Conservation (phyloP, 2,329 filamentous ascomycete genomes). For the Botrytis porri region DNA sequence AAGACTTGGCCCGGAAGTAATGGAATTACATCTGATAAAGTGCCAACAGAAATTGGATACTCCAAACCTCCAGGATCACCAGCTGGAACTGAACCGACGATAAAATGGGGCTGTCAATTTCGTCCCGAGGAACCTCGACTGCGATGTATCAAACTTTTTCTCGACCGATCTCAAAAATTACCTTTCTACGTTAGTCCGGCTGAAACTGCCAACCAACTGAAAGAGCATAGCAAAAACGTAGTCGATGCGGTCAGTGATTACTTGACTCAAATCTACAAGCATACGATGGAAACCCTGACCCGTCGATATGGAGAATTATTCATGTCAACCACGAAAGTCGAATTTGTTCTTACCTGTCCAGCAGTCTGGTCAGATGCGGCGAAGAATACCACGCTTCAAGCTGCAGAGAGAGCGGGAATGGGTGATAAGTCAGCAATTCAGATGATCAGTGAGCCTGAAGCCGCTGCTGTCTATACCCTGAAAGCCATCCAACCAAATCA, state of each 20-base stretch:
- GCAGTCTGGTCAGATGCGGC: conserved; percentile 83
- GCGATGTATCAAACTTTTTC: conserved; percentile 80
- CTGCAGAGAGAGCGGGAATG: conserved; percentile 76
- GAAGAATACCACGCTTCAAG: conserved; percentile 78
- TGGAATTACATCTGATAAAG: conserved; percentile 84
- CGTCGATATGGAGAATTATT: conserved; percentile 74
- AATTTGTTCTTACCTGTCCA: conserved; percentile 78
- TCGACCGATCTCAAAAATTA: conserved; percentile 76
- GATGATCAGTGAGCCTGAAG: conserved; percentile 79
- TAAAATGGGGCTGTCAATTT: conserved; percentile 83
- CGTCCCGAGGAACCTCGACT: conserved; percentile 72
- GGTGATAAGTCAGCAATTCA: conserved; percentile 66
- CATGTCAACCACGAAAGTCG: conserved; percentile 70
- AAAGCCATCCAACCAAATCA: conserved; percentile 77
- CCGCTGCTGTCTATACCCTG: conserved; percentile 74
- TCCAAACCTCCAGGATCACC: conserved; percentile 44
- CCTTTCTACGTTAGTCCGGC: conserved; percentile 77
- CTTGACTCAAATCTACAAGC: conserved; percentile 69
- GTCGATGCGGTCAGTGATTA: conserved; percentile 79
- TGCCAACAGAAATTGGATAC: conserved; percentile 72
- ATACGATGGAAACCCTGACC: conserved; percentile 75
- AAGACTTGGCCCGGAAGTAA: conserved; percentile 83
- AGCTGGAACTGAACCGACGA: conserved; percentile 44
- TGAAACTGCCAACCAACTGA: conserved; percentile 74
- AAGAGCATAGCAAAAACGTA: conserved; percentile 71